These are phyloP conservation scores for Rubus idaeus DNA, from an alignment of 306 rosid genomes.

Conservation along the genomic window DNA sequence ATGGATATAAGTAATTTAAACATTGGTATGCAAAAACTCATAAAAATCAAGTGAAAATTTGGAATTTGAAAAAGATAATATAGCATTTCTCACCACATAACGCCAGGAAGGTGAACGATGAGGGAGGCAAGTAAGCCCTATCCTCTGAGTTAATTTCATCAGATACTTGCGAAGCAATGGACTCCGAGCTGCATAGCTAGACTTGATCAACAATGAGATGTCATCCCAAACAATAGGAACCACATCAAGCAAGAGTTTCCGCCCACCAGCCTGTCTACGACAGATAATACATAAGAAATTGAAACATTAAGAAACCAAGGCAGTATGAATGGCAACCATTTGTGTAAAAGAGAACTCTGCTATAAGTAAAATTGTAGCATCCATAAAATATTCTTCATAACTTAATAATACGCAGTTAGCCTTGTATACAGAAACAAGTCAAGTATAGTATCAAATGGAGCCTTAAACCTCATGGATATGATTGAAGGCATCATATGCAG, in stretches of 20 bases:
- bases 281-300: slow-evolving; percentile 36
- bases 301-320: slow-evolving; percentile 24
- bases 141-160: slow-evolving; percentile 85
- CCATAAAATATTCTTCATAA: not conserved
- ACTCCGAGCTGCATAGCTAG: slow-evolving; percentile 67
- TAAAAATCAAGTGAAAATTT: not conserved
- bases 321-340: not conserved
- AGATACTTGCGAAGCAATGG: slow-evolving; percentile 84
- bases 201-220: slow-evolving; percentile 61
- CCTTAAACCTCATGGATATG: not conserved
- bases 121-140: slow-evolving; percentile 82
- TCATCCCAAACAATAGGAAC: slow-evolving; percentile 80
- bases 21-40: not conserved
- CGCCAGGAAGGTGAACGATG: slow-evolving; percentile 79
- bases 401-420: not conserved
- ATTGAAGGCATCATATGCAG: not conserved
- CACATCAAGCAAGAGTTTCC: slow-evolving; percentile 68
- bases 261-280: slow-evolving; percentile 75
- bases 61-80: not conserved
- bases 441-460: not conserved
- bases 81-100: slow-evolving; percentile 62
- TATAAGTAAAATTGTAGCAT: not conserved
- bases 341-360: not conserved
- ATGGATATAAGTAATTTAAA: slow-evolving; percentile 15
- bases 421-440: not conserved